Conservation (phyloP, 441 rosid genomes). For the Populus hybrid region DNA sequence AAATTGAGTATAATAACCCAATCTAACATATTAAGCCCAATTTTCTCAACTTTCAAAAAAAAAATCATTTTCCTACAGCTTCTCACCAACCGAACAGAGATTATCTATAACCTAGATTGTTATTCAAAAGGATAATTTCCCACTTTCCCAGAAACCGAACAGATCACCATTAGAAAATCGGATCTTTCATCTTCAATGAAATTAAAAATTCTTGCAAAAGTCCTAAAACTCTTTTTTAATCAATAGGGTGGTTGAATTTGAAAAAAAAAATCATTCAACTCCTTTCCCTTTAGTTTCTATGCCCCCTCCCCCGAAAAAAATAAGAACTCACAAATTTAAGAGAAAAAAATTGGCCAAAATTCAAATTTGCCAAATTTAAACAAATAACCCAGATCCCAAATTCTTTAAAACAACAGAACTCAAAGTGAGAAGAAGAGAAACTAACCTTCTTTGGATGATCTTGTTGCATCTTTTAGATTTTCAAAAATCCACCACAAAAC, state of each 20-base stretch:
- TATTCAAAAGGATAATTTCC: neutral
- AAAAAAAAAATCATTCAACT: neutral
- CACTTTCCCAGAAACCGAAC: constrained; percentile 7
- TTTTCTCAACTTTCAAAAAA: neutral
- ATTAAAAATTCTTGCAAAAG: neutral
- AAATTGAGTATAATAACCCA: neutral
- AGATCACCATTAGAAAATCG: neutral
- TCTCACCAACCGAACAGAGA: neutral
- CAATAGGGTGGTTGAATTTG: neutral
- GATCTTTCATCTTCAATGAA: neutral
- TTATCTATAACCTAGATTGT: neutral
- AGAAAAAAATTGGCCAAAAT: neutral
- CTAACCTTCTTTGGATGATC: constrained; percentile 60
- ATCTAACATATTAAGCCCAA: neutral
- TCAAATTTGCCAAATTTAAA: neutral
- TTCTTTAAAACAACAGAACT: neutral
- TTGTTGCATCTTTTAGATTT: constrained; percentile 48
- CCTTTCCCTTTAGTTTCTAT: neutral
- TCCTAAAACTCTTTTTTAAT: neutral
- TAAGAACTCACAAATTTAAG: neutral
- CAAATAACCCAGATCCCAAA: neutral
- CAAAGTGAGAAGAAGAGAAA: constrained; percentile 1
- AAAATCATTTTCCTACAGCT: neutral
- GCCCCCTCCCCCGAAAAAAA: neutral
- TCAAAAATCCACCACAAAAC: constrained; percentile 12